A percentile compares a stretch with the other conserved stretches of the same genome.
Conservation (phyloP, 768 basidiomycete genomes). For the Xerocomellus amylosporus region DNA sequence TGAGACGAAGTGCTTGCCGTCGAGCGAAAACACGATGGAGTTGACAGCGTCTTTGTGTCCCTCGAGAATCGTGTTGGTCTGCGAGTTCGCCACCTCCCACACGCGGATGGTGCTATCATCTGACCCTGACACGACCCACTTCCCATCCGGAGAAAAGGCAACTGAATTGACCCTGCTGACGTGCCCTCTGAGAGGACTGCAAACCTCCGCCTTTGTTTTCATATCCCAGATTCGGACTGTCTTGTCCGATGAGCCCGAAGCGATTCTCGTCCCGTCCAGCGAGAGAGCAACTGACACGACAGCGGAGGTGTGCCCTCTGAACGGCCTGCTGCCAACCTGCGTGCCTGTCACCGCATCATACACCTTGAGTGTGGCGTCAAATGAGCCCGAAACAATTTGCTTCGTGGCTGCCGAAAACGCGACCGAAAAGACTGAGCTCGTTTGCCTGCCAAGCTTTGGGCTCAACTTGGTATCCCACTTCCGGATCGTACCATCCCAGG, state of each 20-base stretch:
- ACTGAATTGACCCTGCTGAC: background rate
- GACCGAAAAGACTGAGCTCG: background rate
- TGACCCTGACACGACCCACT: background rate
- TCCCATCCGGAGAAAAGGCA: background rate
- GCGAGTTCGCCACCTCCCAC: background rate
- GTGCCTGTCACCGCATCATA: background rate
- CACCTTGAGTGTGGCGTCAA: background rate
- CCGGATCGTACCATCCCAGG: background rate
- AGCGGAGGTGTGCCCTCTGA: background rate
- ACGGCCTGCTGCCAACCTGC: background rate
- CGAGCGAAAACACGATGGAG: background rate
- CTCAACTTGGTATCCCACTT: background rate
- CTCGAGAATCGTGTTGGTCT: background rate
- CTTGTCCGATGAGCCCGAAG: background rate
- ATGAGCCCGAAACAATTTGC: background rate
- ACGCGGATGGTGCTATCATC: background rate
- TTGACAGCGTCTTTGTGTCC: background rate
- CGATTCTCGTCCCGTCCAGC: background rate
- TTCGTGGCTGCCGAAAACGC: background rate
- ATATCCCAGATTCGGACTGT: constrained; percentile 3
- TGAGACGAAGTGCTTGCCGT: constrained; percentile 5
- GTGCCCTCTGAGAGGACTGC: background rate
- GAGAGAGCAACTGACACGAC: constrained; percentile 1
- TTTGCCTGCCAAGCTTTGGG: background rate
- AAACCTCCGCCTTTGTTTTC: background rate